Percentiles rank a stretch among this genome's conserved stretches.
These are phyloP conservation scores for Cercospora citrullina DNA, from an alignment of 2,329 filamentous ascomycete genomes.

Conservation along the genomic window DNA sequence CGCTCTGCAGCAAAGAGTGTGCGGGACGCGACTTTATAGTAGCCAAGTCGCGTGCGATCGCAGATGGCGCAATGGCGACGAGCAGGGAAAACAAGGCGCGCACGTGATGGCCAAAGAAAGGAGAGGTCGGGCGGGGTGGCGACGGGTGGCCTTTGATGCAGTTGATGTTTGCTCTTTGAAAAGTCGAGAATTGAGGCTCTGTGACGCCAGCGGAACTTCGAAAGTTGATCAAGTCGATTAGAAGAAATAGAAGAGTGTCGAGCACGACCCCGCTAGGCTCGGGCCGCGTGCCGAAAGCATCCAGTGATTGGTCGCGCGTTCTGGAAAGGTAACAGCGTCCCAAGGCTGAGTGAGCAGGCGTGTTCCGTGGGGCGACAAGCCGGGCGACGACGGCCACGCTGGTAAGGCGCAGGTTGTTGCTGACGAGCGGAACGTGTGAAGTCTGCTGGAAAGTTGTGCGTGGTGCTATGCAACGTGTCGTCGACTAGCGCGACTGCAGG, in stretches of 20 bases:
- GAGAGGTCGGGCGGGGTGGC: constrained; percentile 13
- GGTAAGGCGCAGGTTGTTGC: background rate
- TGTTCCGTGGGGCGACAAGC: background rate
- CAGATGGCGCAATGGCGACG: constrained; percentile 4
- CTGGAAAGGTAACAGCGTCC: background rate
- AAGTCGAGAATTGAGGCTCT: constrained; percentile 19
- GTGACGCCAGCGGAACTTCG: constrained; percentile 17
- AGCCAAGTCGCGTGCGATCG: constrained; percentile 10
- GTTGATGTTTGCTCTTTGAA: constrained; percentile 21
- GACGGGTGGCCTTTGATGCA: constrained; percentile 15
- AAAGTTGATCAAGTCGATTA: constrained; percentile 9
- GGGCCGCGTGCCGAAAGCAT: background rate
- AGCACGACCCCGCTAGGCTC: constrained; percentile 1
- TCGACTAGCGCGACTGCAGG: background rate
- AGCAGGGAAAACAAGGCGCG: constrained; percentile 13
- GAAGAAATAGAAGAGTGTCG: constrained; percentile 10
- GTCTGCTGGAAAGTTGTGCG: background rate
- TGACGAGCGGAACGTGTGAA: background rate
- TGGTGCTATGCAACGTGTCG: background rate
- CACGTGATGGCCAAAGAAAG: constrained; percentile 17
- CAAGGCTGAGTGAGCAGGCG: background rate
- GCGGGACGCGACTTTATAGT: constrained; percentile 16
- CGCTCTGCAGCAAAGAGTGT: constrained; percentile 14
- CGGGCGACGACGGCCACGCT: background rate
- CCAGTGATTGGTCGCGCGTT: background rate